Base-by-base conservation (phyloP, 2,329 filamentous ascomycete species). In the Talaromyces marneffei region DNA sequence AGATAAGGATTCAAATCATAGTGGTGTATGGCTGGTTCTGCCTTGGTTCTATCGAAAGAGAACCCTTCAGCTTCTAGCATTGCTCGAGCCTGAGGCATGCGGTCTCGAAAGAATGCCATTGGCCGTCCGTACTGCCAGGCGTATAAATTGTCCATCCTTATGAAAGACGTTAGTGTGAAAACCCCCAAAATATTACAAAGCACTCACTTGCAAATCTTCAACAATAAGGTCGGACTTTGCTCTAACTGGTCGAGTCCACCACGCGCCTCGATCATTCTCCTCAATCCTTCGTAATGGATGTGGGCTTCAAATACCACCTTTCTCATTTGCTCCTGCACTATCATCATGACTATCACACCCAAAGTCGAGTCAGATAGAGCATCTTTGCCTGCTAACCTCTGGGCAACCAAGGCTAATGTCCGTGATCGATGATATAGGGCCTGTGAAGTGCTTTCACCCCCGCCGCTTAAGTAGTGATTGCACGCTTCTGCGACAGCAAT, bases 181-280 rank as follows among this genome's bases (percentile, higher is more conserved):
- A 37, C 16, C 14, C 35, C 14, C 10, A 37, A 2, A n/a, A 37
- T 16, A 37, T 37, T 2, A 14, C 2, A 5, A 4, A 37, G 35
- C 35, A 48, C 60, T 40, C 23, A 62, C 60, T 62, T 62, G 60
- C 54, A 62, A n/a, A 62, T 56, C 27, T 62, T 57, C 44, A 58
- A 9, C 8, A 54, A 12, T 18, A 62, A 54, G 2, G 27, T 44
- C 1, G 54, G 60, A 31, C 44, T 44, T 16, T 48, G 46, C 39
- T 62, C 60, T 3, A 62, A 44, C 29, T 62, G 35, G 0, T n/a
- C 10, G 7, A 62, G 42, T 8, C 60, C 60, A 20, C 60, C 60
- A 6, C 60, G 60, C 29, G 37, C 2, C 37, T 62, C 54, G 20
- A 62, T 52, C 44, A 53, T 31, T 16, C 18, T 35, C 9, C 25